These are phyloP conservation scores for Aciculosporium take DNA, from an alignment of 2,329 filamentous ascomycete genomes.

Conservation along the genomic window DNA sequence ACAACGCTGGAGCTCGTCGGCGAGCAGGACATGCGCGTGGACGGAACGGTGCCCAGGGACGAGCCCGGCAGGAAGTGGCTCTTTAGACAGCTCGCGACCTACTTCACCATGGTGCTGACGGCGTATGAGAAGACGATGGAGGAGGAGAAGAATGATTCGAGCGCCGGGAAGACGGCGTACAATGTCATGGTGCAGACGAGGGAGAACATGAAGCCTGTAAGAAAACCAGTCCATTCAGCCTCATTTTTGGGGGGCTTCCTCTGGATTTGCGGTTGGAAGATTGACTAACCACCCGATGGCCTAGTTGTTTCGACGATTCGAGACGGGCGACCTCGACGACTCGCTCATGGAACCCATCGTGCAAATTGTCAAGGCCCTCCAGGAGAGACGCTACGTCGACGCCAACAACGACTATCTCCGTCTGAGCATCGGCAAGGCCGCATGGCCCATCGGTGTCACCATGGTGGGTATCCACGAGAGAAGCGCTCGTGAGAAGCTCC, in stretches of 20 bases:
- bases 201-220: conserved; percentile 68
- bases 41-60: conserved; percentile 46
- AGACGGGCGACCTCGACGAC: conserved; percentile 65
- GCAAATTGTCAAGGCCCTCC: conserved; percentile 82
- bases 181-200: conserved; percentile 76
- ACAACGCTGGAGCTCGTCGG: conserved; percentile 68
- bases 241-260: too few relatives aligned
- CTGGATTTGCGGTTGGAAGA: too few relatives aligned
- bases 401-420: conserved; percentile 91
- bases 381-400: conserved; percentile 84
- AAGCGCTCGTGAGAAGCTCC: conserved; percentile 86
- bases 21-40: conserved; percentile 80
- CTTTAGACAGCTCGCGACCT: conserved; percentile 78
- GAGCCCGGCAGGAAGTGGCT: conserved; percentile 54
- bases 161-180: conserved; percentile 67
- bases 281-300: too few relatives aligned
- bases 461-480: conserved; percentile 99
- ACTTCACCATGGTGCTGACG: conserved; percentile 88
- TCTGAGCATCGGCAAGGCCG: conserved; percentile 88
- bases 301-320: conserved; percentile 73
- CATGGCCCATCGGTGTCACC: conserved; percentile 97
- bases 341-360: conserved; percentile 68
- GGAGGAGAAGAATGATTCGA: conserved; percentile 47
- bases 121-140: conserved; percentile 77
- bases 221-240: too few relatives aligned